Base-by-base conservation (phyloP, 2,329 filamentous ascomycete species). In the Exophiala sp. region DNA sequence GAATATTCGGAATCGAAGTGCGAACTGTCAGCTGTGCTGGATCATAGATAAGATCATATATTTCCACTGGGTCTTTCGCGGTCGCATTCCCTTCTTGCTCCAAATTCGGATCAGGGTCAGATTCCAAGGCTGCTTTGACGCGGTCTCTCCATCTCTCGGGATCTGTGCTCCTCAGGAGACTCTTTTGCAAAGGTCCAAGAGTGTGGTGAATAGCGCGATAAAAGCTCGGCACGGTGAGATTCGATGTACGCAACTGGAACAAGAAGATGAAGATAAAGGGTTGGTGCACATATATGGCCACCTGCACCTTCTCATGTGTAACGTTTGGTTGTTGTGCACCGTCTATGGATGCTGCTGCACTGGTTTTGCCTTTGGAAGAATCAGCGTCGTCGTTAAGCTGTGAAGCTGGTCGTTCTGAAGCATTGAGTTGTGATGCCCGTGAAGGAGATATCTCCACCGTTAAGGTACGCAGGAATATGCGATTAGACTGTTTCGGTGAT, bases 1-100 rank as follows among this genome's bases (percentile, higher is more conserved):
- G 81, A 48, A 86, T 85, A 59, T 85, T 84, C 5, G 83, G 83
- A 14, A 86, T 75, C n/a, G 77, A 82, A 16, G 81, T 80, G 53
- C 83, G 80, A 3, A 85, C 69, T 0, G 81, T 83, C 1, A 82
- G 66, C 32, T 78, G 79, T 5, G 72, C 69, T 1, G 82, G 81
- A 63, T 86, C 83, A 63, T 78, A 85, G 42, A 85, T 74, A 7
- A 86, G 72, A 59, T 85, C 81, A 66, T 79, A 83, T 38, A 86
- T 78, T 9, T 59, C 54, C 12, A 14, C 29, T 8, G 32, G 14
- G 34, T 50, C 43, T 35, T 52, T 46, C 24, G 34, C 11, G 10
- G 12, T 18, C 8, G 18, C 10, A 39, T 29, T 36, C 5, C 36
- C n/a, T 12, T 42, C 47, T 14, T 41, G 24, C 8, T 47, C 43